phyloP scores from a whole-genome alignment of 2,329 filamentous ascomycete species.

The Fonsecaea nubica region DNA sequence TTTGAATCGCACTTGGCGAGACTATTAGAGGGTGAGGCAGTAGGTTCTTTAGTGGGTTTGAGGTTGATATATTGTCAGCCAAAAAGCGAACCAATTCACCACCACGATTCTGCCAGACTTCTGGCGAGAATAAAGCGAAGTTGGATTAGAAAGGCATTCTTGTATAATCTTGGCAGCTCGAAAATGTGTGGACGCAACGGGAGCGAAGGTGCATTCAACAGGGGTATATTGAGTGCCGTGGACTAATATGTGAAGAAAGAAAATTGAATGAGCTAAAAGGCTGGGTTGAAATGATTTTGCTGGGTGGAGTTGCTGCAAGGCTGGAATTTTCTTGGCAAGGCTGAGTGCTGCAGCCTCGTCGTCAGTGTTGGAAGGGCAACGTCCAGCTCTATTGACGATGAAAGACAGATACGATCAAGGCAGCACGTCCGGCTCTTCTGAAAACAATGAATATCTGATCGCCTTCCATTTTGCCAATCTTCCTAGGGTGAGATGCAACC shows the following conservation, averaged over 20 bases:
- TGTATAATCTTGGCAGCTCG: conserved; percentile 32
- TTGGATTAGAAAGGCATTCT: conserved; percentile 34
- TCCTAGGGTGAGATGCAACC: background rate
- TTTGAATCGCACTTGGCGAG: background rate
- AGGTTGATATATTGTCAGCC: conserved; percentile 28
- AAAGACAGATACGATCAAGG: background rate
- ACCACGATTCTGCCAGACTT: conserved; percentile 25
- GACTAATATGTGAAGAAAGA: conserved; percentile 25
- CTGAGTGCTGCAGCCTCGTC: background rate
- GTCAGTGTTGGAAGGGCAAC: background rate
- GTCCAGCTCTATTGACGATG: background rate
- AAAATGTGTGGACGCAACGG: conserved; percentile 35
- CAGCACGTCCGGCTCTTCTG: background rate
- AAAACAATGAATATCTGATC: background rate
- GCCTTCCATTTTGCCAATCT: background rate
- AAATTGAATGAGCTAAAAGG: conserved; percentile 6
- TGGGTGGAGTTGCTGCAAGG: conserved; percentile 5
- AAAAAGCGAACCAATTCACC: conserved; percentile 35
- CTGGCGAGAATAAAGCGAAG: conserved; percentile 19
- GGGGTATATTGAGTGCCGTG: conserved; percentile 35
- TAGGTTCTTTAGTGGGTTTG: background rate
- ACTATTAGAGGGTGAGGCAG: conserved; percentile 5
- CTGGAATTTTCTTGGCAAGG: conserved; percentile 5
- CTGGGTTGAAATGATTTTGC: conserved; percentile 1
- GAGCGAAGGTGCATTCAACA: conserved; percentile 33